These are phyloP conservation scores for Cudoniella acicularis DNA, from an alignment of 495 filamentous ascomycete species.

Conservation along the genomic window DNA sequence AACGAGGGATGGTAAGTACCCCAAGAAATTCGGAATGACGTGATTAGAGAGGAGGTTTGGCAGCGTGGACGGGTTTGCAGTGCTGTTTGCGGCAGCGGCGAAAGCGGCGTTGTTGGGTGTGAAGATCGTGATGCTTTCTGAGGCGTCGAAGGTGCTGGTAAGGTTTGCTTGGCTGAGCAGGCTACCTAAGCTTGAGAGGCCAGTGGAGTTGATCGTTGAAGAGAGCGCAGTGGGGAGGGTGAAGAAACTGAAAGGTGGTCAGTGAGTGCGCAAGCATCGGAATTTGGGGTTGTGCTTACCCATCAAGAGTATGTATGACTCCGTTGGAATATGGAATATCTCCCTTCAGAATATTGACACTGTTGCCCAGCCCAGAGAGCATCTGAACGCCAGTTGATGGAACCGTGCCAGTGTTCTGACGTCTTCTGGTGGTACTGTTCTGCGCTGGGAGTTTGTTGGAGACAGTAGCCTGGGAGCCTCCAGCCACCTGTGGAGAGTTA, in stretches of 20 bases:
- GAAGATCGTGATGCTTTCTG: conserved; percentile 26
- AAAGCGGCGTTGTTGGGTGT: conserved; percentile 25
- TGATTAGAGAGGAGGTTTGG: conserved; percentile 25
- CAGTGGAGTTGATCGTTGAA: conserved; percentile 12
- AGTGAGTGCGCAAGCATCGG: too few species aligned
- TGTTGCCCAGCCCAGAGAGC: conserved; percentile 29
- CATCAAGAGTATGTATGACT: conserved; percentile 30
- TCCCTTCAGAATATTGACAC: conserved; percentile 28
- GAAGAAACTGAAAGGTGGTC: too few species aligned
- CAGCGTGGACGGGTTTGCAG: neutral
- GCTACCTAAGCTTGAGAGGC: conserved; percentile 22
- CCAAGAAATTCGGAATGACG: conserved; percentile 27
- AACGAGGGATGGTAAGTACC: conserved; percentile 31
- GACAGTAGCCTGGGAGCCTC: neutral
- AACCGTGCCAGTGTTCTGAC: neutral
- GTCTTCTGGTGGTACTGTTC: neutral
- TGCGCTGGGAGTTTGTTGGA: neutral
- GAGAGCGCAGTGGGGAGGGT: conserved; percentile 40
- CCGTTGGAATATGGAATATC: conserved; percentile 31
- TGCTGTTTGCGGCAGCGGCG: conserved; percentile 1
- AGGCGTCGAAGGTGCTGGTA: conserved; percentile 33
- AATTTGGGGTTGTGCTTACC: too few species aligned
- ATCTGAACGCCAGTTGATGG: neutral
- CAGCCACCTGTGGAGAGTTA: neutral
- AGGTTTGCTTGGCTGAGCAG: conserved; percentile 38